A percentile compares a stretch with the other conserved stretches of the same genome.
phyloP scores from a whole-genome alignment of 2,329 filamentous ascomycete species.

The Ophiocordyceps camponoti-saundersi region DNA sequence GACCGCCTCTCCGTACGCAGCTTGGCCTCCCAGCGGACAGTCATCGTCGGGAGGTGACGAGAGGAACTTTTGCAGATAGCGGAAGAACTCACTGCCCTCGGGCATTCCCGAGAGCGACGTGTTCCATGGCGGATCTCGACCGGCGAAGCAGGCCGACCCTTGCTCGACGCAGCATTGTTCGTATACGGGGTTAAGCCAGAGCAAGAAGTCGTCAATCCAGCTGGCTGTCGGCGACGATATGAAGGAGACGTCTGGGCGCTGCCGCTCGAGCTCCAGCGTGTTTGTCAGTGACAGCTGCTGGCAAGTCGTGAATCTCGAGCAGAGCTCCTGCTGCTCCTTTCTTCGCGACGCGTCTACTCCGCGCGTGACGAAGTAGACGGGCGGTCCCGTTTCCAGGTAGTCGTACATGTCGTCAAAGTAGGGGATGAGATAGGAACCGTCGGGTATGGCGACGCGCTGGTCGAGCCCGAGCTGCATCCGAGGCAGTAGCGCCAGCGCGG shows the following conservation, averaged over 20 bases:
- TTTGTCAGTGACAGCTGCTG: slow-evolving; percentile 71
- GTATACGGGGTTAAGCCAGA: slow-evolving; percentile 79
- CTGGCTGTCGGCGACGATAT: slow-evolving; percentile 78
- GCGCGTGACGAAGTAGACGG: slow-evolving; percentile 87
- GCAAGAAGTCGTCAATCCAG: slow-evolving; percentile 94
- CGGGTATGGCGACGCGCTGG: slow-evolving; percentile 85
- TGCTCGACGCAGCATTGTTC: slow-evolving; percentile 57
- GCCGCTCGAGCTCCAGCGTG: slow-evolving; percentile 84
- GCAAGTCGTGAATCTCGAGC: slow-evolving; percentile 82
- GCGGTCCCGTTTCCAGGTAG: slow-evolving; percentile 81
- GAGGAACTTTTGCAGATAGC: slow-evolving; percentile 75
- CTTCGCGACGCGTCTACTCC: slow-evolving; percentile 65
- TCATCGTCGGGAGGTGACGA: slow-evolving; percentile 61
- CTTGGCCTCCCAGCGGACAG: slow-evolving; percentile 78
- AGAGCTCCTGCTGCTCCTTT: slow-evolving; percentile 66
- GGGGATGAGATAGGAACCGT: slow-evolving; percentile 83
- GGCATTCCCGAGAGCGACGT: slow-evolving; percentile 84
- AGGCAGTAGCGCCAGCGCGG: slow-evolving; percentile 69
- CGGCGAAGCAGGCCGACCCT: slow-evolving; percentile 59
- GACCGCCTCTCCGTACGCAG: slow-evolving; percentile 72
- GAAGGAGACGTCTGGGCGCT: slow-evolving; percentile 73
- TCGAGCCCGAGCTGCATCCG: slow-evolving; percentile 77
- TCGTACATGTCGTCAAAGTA: slow-evolving; percentile 94
- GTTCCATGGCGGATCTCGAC: slow-evolving; percentile 71
- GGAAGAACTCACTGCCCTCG: slow-evolving; percentile 75